These are phyloP conservation scores for Tilletiopsis washingtonensis DNA, from an alignment of 1,284 basidiomycete species.

Conservation along the genomic window DNA sequence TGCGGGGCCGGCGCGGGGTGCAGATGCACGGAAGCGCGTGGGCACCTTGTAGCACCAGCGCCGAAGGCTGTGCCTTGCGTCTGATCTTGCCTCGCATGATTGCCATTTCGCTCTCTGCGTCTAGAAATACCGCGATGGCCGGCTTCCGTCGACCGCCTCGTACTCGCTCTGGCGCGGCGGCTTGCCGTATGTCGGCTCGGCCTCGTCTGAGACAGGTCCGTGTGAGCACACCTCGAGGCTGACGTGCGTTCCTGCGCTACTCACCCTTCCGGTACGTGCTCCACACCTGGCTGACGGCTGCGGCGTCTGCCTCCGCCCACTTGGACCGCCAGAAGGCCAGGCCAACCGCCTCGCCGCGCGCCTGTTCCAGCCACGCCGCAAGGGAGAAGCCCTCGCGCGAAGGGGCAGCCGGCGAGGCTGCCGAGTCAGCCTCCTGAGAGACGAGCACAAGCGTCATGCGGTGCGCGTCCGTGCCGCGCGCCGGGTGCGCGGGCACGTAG, in stretches of 20 bases:
- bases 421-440: constrained; percentile 53
- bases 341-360: constrained; percentile 51
- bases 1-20: too few species aligned
- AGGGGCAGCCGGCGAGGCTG: constrained; percentile 5
- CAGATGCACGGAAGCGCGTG: too few species aligned
- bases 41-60: too few species aligned
- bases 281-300: constrained; percentile 59
- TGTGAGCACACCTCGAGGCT: background rate
- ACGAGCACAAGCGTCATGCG: constrained; percentile 71
- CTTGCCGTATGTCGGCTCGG: background rate
- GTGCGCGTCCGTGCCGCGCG: constrained; percentile 73
- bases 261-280: background rate
- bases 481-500: constrained; percentile 80
- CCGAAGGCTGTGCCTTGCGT: too few species aligned
- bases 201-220: background rate
- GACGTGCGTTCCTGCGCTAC: too few species aligned
- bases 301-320: constrained; percentile 55
- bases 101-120: too few species aligned
- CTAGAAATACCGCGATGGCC: too few species aligned
- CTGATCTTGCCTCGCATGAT: too few species aligned
- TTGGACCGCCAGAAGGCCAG: constrained; percentile 74
- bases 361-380: constrained; percentile 56
- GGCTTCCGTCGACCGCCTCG: too few species aligned
- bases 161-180: background rate
- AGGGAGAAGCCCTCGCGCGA: constrained; percentile 60